Evolutionary conservation across 1,284 basidiomycete species (phyloP), one percentile per base, ranked within the genome.

Genomic region (Apiotrichum veenhuisii): DNA sequence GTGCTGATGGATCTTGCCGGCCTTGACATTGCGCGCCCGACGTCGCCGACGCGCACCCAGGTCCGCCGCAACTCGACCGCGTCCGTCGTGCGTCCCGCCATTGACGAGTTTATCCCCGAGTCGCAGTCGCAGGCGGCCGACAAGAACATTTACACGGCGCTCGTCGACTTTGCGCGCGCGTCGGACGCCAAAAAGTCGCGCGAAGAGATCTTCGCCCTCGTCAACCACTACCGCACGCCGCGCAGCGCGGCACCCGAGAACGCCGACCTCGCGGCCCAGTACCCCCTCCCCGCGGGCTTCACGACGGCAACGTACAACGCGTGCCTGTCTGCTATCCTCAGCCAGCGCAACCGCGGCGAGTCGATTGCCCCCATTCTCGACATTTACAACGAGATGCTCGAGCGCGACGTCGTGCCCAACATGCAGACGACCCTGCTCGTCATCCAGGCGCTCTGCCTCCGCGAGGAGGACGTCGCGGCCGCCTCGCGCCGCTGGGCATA

Each of bases 321-420:
- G 22, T 85, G 85, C 15, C 76, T 93, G 43, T 67, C 80, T 5
- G 84, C 84, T 0, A 73, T 91, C 2, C 67, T 80, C 26, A 61
- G 70, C 2, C 77, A 82, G 36, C 82, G 87, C 55, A 54, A 64
- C 22, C 61, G 69, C 15, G 85, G 84, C 17, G 81, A 85, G 62
- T 82, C 84, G 5, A 80, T 90, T 40, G 77, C 80, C 0, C 71
- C 82, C 40, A 77, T 92, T 48, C 76, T 89, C 59, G 83, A 86
- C 56, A 81, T 85, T 5, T 95, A 95, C 79, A 84, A 88, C 66
- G 81, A 85, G 54, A 85, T 94, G 82, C 77, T 91, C 46, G 77
- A 81, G n/a, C 79, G 79, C 43, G 83, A 84, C 23, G 70, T 92
- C 15, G 69, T 83, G 0, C 91, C 92, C 18, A 86, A 87, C 63